Conservation (phyloP, 495 filamentous ascomycete species). For the Alectoria sarmentosa region DNA sequence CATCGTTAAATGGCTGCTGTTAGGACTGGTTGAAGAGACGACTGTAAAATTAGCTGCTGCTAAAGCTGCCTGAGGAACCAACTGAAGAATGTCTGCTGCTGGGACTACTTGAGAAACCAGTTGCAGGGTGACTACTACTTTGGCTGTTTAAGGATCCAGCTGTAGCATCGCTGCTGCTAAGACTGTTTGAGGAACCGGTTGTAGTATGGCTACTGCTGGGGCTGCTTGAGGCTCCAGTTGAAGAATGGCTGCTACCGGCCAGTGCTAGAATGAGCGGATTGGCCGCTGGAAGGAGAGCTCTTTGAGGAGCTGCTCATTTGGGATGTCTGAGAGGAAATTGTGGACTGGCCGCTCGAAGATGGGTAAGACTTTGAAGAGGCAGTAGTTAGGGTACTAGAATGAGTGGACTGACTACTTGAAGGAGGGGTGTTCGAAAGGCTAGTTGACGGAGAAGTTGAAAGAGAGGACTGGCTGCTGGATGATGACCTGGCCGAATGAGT, state of each 20-base stretch:
- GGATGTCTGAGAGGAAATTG: neutral
- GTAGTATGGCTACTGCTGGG: neutral
- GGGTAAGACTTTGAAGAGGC: too few relatives aligned
- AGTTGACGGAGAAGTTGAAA: neutral
- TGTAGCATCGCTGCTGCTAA: too few relatives aligned
- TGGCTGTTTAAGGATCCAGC: too few relatives aligned
- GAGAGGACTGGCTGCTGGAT: neutral
- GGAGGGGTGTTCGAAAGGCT: neutral
- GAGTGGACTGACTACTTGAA: neutral
- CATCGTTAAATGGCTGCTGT: too few relatives aligned
- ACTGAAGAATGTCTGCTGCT: too few relatives aligned
- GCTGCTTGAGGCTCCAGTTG: neutral
- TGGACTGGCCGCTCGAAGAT: neutral
- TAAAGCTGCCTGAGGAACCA: too few relatives aligned
- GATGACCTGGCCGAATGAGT: neutral
- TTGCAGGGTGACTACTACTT: too few relatives aligned
- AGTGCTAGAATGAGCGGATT: neutral
- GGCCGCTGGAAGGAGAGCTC: too few relatives aligned
- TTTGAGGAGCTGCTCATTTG: neutral
- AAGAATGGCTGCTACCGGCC: too few relatives aligned
- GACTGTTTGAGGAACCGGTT: neutral
- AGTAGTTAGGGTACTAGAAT: neutral
- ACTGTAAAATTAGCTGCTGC: too few relatives aligned
- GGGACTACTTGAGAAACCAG: neutral
- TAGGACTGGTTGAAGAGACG: too few relatives aligned